These are phyloP conservation scores for Starmera amethionina DNA, from an alignment of 805 yeast species.

Conservation along the genomic window DNA sequence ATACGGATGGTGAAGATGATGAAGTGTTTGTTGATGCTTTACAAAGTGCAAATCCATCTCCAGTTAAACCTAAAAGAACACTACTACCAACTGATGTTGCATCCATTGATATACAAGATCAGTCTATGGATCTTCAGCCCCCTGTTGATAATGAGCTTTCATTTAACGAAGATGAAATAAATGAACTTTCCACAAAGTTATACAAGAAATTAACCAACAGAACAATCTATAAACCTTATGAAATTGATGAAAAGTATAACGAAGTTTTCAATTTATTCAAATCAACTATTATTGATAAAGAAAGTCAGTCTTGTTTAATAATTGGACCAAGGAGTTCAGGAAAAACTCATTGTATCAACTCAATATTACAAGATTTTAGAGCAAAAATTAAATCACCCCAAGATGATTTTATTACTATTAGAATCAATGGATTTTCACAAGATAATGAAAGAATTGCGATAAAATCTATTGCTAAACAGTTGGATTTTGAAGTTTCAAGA, in stretches of 20 bases:
- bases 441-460: slow-evolving; percentile 71
- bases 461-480: slow-evolving; percentile 75
- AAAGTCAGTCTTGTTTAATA: slow-evolving; percentile 73
- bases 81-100: no score
- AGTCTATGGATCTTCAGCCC: no score
- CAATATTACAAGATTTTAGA: slow-evolving; percentile 39
- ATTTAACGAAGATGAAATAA: background rate
- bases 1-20: slow-evolving; percentile 34
- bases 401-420: slow-evolving; percentile 49
- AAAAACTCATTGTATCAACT: slow-evolving; percentile 53
- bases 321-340: slow-evolving; percentile 79
- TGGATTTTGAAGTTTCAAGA: slow-evolving; percentile 39
- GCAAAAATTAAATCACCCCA: slow-evolving; percentile 19
- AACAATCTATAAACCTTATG: slow-evolving; percentile 18
- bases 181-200: slow-evolving; percentile 7
- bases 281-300: slow-evolving; percentile 54
- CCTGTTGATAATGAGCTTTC: background rate
- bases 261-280: slow-evolving; percentile 51
- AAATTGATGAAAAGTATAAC: slow-evolving; percentile 25
- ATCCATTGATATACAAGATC: background rate
- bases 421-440: slow-evolving; percentile 64
- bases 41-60: background rate
- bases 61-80: background rate
- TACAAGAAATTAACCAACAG: slow-evolving; percentile 20
- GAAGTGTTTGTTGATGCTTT: slow-evolving; percentile 5